These are phyloP conservation scores for Apophysomyces variabilis DNA, from an alignment of 371 early-diverging fungal species.

Conservation along the genomic window DNA sequence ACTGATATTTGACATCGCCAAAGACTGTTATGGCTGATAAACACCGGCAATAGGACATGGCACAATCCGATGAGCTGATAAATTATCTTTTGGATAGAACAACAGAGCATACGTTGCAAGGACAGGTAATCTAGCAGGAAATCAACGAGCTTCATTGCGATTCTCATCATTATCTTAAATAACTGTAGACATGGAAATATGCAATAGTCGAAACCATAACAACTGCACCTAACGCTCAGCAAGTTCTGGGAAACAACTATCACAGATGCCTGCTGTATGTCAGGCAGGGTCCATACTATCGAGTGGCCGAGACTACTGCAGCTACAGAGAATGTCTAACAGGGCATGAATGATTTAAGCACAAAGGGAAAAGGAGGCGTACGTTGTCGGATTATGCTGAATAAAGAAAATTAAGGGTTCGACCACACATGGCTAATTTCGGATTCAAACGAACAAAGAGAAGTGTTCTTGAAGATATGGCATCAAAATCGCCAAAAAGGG, in stretches of 20 bases:
- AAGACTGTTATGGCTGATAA: neutral
- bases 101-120: conserved; percentile 39
- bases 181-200: conserved; percentile 49
- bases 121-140: conserved; percentile 33
- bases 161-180: neutral
- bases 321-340: conserved; percentile 46
- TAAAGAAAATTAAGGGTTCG: conserved; percentile 5
- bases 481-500: conserved; percentile 2
- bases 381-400: neutral
- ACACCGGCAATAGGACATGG: conserved; percentile 28
- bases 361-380: neutral
- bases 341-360: neutral
- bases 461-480: conserved; percentile 3
- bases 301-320: conserved; percentile 31
- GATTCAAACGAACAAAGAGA: conserved; percentile 5
- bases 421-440: neutral
- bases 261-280: conserved; percentile 35
- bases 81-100: conserved; percentile 52
- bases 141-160: no score
- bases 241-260: conserved; percentile 32
- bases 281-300: conserved; percentile 49
- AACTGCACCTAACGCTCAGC: conserved; percentile 26
- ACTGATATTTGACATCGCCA: neutral
- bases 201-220: conserved; percentile 40
- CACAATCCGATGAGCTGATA: conserved; percentile 41